These are phyloP conservation scores for Backusella mclennaniae DNA, from an alignment of 192 early-diverging fungal species.

Conservation along the genomic window DNA sequence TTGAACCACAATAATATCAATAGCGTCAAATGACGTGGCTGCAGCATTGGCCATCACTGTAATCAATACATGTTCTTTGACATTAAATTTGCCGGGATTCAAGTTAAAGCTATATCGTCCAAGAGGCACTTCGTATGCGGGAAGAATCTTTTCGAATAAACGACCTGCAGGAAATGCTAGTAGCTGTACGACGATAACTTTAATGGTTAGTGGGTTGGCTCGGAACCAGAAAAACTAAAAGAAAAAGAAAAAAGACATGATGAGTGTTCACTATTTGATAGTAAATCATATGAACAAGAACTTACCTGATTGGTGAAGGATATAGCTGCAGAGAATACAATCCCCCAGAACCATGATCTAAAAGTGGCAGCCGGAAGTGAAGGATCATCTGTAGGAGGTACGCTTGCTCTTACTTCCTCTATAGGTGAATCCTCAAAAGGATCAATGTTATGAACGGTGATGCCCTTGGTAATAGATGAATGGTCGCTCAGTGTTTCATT, in stretches of 20 bases:
- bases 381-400: constrained; percentile 70
- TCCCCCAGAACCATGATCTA: constrained; percentile 71
- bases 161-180: constrained; percentile 75
- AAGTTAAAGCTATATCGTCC: constrained; percentile 52
- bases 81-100: constrained; percentile 85
- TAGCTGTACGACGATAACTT: constrained; percentile 70
- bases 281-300: neutral
- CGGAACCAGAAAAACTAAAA: constrained; percentile 79
- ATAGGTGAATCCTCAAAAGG: constrained; percentile 55
- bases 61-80: constrained; percentile 89
- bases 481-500: neutral
- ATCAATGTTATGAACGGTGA: neutral
- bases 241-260: neutral
- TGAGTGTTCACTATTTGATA: neutral
- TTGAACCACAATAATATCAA: constrained; percentile 74
- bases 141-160: constrained; percentile 60
- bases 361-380: constrained; percentile 68
- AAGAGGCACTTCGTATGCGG: constrained; percentile 46
- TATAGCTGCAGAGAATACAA: constrained; percentile 60
- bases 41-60: constrained; percentile 73
- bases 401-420: constrained; percentile 67
- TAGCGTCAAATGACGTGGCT: constrained; percentile 69
- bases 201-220: constrained; percentile 71
- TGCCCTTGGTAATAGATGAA: neutral
- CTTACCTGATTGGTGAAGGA: constrained; percentile 66